Percentiles rank a stretch among this genome's conserved stretches.
Evolutionary conservation across 345 rosid genomes (phyloP).

Genomic region (Cochlearia excelsa): DNA sequence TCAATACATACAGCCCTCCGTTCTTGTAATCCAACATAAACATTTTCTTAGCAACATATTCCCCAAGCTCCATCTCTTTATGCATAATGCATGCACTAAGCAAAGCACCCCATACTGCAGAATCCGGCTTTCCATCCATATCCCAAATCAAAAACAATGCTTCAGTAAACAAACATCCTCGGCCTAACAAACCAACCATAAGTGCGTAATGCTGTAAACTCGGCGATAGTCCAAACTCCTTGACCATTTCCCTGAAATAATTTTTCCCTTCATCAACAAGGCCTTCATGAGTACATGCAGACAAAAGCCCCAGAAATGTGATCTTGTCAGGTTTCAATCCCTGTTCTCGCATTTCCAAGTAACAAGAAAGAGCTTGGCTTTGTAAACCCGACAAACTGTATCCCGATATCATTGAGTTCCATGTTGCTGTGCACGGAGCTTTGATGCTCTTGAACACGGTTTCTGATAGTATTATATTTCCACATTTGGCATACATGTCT

Average conservation of each 20-base stretch:
- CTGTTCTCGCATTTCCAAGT: conserved; percentile 44
- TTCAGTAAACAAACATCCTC: conserved; percentile 60
- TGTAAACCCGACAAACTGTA: conserved; percentile 65
- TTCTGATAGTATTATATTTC: conserved; percentile 53
- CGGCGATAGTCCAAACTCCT: conserved; percentile 52
- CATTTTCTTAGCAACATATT: conserved; percentile 68
- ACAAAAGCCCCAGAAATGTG: conserved; percentile 71
- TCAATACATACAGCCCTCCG: conserved; percentile 75
- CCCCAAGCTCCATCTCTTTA: conserved; percentile 67
- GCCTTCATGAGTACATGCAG: conserved; percentile 72
- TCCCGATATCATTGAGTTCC: conserved; percentile 79
- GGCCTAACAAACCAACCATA: conserved; percentile 66
- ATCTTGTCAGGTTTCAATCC: conserved; percentile 64
- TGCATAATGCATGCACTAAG: conserved; percentile 63
- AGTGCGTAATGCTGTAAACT: conserved; percentile 70
- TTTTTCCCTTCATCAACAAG: conserved; percentile 60
- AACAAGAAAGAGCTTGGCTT: conserved; percentile 49
- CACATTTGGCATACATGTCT: conserved; percentile 83
- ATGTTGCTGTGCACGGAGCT: conserved; percentile 58
- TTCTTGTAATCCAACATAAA: conserved; percentile 57
- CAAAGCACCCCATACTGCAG: conserved; percentile 80
- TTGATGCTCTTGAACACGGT: conserved; percentile 50
- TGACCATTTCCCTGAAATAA: conserved; percentile 52
- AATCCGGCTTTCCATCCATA: conserved; percentile 60
- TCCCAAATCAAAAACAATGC: conserved; percentile 48